Evolutionary conservation across 2,329 filamentous ascomycete genomes (phyloP).

Genomic region (Ceratocystis smalleyi): DNA sequence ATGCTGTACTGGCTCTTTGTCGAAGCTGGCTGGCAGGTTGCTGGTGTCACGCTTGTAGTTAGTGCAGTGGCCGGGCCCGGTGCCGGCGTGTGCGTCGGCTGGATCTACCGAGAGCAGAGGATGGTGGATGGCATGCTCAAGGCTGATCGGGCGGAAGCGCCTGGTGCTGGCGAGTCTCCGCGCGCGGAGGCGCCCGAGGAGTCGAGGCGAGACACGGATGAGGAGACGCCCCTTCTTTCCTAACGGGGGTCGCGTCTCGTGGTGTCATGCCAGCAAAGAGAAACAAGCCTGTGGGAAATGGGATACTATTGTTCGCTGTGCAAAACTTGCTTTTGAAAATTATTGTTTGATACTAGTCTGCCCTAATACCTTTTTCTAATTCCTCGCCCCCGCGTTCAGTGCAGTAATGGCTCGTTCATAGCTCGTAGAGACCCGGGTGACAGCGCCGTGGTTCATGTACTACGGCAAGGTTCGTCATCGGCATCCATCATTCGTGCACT

Average conservation of each 20-base stretch:
- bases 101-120: constrained; percentile 26
- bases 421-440: too few relatives aligned
- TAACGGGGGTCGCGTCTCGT: neutral
- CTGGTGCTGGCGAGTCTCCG: neutral
- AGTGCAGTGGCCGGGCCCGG: constrained; percentile 26
- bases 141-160: neutral
- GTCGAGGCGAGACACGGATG: constrained; percentile 18
- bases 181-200: neutral
- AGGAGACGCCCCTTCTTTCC: constrained; percentile 25
- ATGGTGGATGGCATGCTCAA: constrained; percentile 9
- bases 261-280: neutral
- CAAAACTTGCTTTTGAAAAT: neutral
- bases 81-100: constrained; percentile 26
- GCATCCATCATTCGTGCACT: too few relatives aligned
- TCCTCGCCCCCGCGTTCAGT: too few relatives aligned
- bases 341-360: neutral
- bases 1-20: constrained; percentile 39
- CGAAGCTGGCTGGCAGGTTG: constrained; percentile 32
- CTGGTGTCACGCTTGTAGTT: constrained; percentile 23
- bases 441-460: too few relatives aligned
- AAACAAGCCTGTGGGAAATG: neutral
- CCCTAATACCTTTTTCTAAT: neutral
- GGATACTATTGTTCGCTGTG: neutral
- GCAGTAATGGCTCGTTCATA: too few relatives aligned
- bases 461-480: too few relatives aligned